Percentiles rank a stretch among this genome's conserved stretches.
phyloP scores from a whole-genome alignment of 257 asterid genomes.

The Ilex aquifolium region DNA sequence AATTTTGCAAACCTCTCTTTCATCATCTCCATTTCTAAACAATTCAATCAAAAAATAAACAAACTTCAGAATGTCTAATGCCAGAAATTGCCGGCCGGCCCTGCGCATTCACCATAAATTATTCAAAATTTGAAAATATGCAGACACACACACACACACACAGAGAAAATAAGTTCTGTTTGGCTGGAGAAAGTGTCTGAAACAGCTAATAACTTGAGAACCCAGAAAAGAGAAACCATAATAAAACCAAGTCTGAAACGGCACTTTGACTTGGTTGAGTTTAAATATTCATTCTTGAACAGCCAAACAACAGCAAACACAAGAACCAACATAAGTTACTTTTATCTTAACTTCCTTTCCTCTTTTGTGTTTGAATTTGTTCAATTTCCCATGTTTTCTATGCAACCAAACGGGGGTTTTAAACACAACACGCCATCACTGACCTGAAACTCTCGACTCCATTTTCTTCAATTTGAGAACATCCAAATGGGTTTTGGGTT shows the following conservation, averaged over 20 bases:
- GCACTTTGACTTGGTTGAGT: too few relatives aligned
- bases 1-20: constrained; percentile 70
- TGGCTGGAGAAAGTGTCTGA: neutral
- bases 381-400: too few relatives aligned
- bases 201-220: too few relatives aligned
- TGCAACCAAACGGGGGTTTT: too few relatives aligned
- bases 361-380: too few relatives aligned
- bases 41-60: constrained; percentile 4
- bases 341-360: too few relatives aligned
- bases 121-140: neutral
- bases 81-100: too few relatives aligned
- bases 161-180: neutral
- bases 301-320: too few relatives aligned
- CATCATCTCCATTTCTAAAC: constrained; percentile 77
- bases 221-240: neutral
- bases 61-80: neutral
- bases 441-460: constrained; percentile 57
- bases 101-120: neutral
- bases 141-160: neutral
- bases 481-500: constrained; percentile 21
- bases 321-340: too few relatives aligned
- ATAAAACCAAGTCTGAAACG: too few relatives aligned
- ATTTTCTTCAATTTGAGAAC: constrained; percentile 31
- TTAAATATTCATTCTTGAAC: too few relatives aligned
- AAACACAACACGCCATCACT: neutral